These are phyloP conservation scores for Gilbertella persicaria DNA, from an alignment of 371 early-diverging fungal species.

Conservation along the genomic window DNA sequence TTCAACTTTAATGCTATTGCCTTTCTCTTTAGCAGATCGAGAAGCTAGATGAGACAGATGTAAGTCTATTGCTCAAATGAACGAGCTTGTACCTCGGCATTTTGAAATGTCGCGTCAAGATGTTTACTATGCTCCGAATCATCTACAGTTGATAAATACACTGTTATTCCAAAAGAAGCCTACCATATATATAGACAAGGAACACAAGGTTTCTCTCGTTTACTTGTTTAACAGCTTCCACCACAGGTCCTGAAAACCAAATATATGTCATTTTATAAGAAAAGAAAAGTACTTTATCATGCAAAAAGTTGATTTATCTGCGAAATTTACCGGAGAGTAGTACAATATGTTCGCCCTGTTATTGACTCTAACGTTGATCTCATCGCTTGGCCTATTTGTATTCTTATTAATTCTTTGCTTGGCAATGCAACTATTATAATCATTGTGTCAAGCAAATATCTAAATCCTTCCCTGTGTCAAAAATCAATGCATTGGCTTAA, in stretches of 20 bases:
- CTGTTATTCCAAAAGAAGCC: not conserved
- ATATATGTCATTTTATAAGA: not conserved
- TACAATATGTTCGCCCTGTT: too few species aligned
- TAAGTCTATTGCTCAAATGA: not conserved
- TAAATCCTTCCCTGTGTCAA: too few species aligned
- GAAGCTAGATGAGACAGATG: not conserved
- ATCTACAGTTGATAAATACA: not conserved
- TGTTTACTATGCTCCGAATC: constrained; percentile 12
- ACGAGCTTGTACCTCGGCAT: not conserved
- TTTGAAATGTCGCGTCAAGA: not conserved
- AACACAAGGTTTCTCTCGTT: constrained; percentile 4
- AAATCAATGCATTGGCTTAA: too few species aligned
- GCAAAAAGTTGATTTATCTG: too few species aligned
- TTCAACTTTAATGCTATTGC: constrained; percentile 7
- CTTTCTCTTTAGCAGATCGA: not conserved
- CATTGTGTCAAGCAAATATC: too few species aligned
- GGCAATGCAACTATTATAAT: too few species aligned
- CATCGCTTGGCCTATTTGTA: too few species aligned
- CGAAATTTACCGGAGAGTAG: too few species aligned
- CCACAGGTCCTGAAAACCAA: constrained; percentile 12
- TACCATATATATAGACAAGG: constrained; percentile 15
- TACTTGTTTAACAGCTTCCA: constrained; percentile 11
- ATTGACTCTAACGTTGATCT: too few species aligned
- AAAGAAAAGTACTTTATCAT: not conserved
- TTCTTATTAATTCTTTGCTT: too few species aligned